Base-by-base conservation (phyloP, 2,329 filamentous ascomycete genomes). In the Endocalyx cinctus region DNA sequence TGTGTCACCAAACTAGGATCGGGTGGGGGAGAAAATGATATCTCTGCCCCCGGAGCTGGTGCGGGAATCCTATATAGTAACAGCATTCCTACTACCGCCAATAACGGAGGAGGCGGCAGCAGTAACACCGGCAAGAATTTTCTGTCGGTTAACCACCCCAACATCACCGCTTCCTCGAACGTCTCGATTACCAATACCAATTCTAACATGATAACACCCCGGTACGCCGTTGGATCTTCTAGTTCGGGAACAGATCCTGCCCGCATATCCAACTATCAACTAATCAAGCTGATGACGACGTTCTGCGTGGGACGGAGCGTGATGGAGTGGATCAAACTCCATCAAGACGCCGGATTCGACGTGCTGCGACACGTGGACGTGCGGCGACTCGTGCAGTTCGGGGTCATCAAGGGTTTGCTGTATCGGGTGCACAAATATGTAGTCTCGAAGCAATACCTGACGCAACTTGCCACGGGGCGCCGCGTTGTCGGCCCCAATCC, bases 401-500 rank as follows among this genome's bases (percentile, higher is more conserved):
- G 90, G 37, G 76, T 96, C 38, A 94, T 97, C 58, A 97, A 97
- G 63, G 89, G 90, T 12, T 85, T 94, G 47, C 64, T 98, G 16
- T 96, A 96, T 60, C 79, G 92, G 20, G 82, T 96, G 25, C 87
- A 97, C 64, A 94, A 92, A 58, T 94, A 94, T 55, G 84, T 87
- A 17, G 77, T 94, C 2, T 79, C 74, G 4, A 78, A 77, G 51
- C 73, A 77, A 54, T 77, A 79, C 47, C 60, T 82, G 15, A 66
- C 72, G 6, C 63, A 65, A 3, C 54, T 79, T 34, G 77, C 74
- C 2, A 71, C 72, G 25, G 75, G 74, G 2, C 65, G 72, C 50
- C 67, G 67, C n/a, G n/a, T n/a, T n/a, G n/a, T n/a, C n/a, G n/a
- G n/a, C n/a, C n/a, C n/a, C n/a, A n/a, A n/a, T n/a, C n/a, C n/a